phyloP scores from a whole-genome alignment of 768 basidiomycete genomes.

The Psilocybe cyanescens region DNA sequence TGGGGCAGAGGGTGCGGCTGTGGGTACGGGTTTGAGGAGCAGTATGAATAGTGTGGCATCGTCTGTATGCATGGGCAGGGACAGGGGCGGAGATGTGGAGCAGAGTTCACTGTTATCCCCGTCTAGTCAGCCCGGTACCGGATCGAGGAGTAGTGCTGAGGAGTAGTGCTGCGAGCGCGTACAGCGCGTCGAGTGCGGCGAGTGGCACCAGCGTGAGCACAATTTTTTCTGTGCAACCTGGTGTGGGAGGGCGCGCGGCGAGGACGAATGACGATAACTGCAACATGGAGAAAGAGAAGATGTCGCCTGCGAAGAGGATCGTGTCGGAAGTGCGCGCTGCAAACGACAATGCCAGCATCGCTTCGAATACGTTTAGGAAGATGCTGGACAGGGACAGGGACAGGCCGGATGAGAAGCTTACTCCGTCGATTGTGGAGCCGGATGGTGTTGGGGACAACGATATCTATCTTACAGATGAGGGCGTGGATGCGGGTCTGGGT shows the following conservation, averaged over 20 bases:
- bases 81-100: not conserved
- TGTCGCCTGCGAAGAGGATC: slow-evolving; percentile 33
- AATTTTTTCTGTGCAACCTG: slow-evolving; percentile 18
- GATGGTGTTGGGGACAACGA: not conserved
- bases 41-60: not conserved
- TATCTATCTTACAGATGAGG: slow-evolving; percentile 18
- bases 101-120: too few relatives aligned
- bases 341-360: not conserved
- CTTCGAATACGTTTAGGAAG: slow-evolving; percentile 2
- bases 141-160: not conserved
- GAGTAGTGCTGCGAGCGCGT: slow-evolving; percentile 3
- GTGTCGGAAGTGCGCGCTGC: slow-evolving; percentile 28
- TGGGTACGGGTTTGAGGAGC: not conserved
- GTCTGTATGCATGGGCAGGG: not conserved
- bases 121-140: too few relatives aligned
- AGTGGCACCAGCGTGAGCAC: slow-evolving; percentile 14
- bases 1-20: not conserved
- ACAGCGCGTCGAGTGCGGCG: slow-evolving; percentile 15
- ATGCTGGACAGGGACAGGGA: slow-evolving; percentile 31
- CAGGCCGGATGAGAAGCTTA: slow-evolving; percentile 76
- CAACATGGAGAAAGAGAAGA: slow-evolving; percentile 4
- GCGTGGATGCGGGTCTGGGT: slow-evolving; percentile 13
- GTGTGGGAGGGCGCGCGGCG: too few relatives aligned
- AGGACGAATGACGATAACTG: not conserved
- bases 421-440: slow-evolving; percentile 40